Base-by-base conservation (phyloP, 345 rosid genomes). In the Erodium maritimum region DNA sequence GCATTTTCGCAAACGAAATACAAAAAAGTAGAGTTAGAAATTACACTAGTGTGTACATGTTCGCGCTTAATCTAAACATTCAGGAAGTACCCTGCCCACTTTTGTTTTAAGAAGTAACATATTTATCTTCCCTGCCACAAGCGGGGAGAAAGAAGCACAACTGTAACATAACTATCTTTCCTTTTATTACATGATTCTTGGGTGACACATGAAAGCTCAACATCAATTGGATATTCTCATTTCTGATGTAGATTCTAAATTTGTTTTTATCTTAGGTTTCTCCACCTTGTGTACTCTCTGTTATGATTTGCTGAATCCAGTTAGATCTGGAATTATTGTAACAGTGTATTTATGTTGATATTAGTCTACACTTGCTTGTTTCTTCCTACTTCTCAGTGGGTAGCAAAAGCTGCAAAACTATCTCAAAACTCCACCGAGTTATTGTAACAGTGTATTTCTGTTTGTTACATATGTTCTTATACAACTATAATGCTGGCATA, bases 401-500 rank as follows among this genome's bases (percentile, higher is more conserved):
- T 29, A 5, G 37, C 37, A 29, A 29, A 29, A 29, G 37, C 37
- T 29, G 37, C n/a, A 29, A 29, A 29, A 29, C 37, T 29, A 29
- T 29, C 37, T 29, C 5, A 29, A 5, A 29, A 29, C 37, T 29
- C 37, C 9, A 29, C 37, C 37, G 9, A 29, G 37, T 52, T n/a
- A n/a, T n/a, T n/a, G n/a, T n/a, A n/a, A n/a, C n/a, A n/a, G n/a
- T n/a, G n/a, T n/a, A n/a, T n/a, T n/a, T n/a, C n/a, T n/a, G n/a
- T n/a, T n/a, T 19, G 53, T 52, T 45, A 16, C 55, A n/a, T 18
- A 23, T 59, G 45, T 56, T 20, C 52, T 46, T 57, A 19, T 45
- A 45, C 34, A 48, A 58, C 23, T 57, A 61, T 58, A 62, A 55
- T 62, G 61, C 54, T 42, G 57, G 42, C 66, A 29, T 75, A 58